Evolutionary conservation across 2,329 filamentous ascomycete species (phyloP), one percentile per base, ranked within the genome.

Genomic region (Cladobotryum mycophilum): DNA sequence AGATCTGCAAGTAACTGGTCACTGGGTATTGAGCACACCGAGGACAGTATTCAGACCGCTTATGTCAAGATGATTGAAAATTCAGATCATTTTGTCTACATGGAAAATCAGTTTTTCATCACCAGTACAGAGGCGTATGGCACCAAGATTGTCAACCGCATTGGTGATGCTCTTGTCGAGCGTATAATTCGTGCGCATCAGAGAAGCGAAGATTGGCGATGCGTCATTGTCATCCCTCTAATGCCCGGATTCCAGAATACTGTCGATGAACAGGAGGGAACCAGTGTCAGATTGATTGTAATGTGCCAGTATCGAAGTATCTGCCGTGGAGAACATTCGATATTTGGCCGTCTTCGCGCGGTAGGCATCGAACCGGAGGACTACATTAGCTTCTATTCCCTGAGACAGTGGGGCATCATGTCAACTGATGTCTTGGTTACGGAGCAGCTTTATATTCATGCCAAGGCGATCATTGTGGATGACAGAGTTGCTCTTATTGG

Each of bases 191-290:
- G 88, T 52, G 93, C 93, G 0, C 80, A 89, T 58, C 80, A 85
- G 58, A 89, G 95, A 35, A 82, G 85, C 45, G 89, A 97, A 66
- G 84, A 89, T 49, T 99, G 93, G 93, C 85, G 88, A 56, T 89
- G 88, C 37, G 85, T 90, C 53, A 86, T 97, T 56, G 70, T 97
- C 55, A 95, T 99, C 53, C 93, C 93, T 1, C 76, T 99, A 33
- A 95, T 99, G 84, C 93, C 93, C n/a, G 93, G 93, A 2, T 99
- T 97, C 70, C 91, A 97, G 68, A 96, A 95, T 62, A 95, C 90
- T 0, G 92, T 99, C 17, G 90, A 96, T 59, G 85, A 89, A 57
- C 88, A 93, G 60, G 92, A 96, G 58, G 93, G 93, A 38, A 96
- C 89, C 35, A 96, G 91, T 69, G 88, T 99, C 40, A 85, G 93